phyloP scores from a whole-genome alignment of 306 rosid genomes.

The Castanea crenata region DNA sequence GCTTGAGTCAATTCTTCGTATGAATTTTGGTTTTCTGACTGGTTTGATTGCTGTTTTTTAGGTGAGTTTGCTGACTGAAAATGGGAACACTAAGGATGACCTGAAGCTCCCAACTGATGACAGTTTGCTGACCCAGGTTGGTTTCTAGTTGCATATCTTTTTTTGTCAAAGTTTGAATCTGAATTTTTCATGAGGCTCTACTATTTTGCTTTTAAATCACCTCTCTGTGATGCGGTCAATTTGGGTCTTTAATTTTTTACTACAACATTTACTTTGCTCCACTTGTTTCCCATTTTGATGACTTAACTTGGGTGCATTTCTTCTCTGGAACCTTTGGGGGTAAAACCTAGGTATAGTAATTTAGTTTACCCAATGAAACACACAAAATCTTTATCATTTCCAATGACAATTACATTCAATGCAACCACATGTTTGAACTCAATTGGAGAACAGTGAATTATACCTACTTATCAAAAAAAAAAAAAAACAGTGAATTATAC shows the following conservation, averaged over 20 bases:
- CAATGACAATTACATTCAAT: no score
- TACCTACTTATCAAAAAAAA: no score
- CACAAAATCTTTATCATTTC: no score
- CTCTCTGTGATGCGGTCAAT: no score
- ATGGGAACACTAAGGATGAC: constrained; percentile 63
- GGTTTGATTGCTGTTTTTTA: neutral
- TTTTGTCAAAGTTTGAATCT: neutral
- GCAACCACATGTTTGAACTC: no score
- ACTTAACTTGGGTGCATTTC: neutral
- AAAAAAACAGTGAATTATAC: no score
- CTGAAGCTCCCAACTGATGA: constrained; percentile 62
- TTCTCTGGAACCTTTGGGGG: neutral
- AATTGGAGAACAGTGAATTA: no score
- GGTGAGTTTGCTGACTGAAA: constrained; percentile 70
- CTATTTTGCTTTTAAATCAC: neutral
- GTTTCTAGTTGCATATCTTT: constrained; percentile 8
- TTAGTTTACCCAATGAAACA: no score
- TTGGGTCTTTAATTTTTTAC: no score
- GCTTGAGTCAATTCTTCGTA: neutral
- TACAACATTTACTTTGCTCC: no score
- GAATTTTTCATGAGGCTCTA: neutral
- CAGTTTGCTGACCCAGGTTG: constrained; percentile 51
- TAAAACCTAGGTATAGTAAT: no score
- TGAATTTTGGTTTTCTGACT: constrained; percentile 6
- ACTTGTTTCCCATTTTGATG: neutral